A percentile compares a stretch with the other conserved stretches of the same genome.
These are phyloP conservation scores for Sugiyamaella paludigena DNA, from an alignment of 1,139 yeast species.

Conservation along the genomic window DNA sequence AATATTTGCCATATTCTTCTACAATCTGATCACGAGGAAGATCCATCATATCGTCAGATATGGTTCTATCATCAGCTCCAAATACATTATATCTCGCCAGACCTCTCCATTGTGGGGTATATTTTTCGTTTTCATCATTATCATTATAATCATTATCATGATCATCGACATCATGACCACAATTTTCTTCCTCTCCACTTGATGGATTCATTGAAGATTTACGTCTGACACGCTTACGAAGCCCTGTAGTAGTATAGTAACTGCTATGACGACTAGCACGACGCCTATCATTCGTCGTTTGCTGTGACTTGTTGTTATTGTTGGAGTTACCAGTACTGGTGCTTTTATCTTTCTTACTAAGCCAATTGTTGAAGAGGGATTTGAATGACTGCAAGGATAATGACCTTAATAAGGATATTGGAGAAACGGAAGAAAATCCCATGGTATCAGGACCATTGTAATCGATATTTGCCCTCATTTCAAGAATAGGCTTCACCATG, in stretches of 20 bases:
- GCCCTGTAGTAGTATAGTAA: too few species aligned
- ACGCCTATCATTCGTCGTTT: too few species aligned
- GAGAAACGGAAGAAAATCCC: slow-evolving; percentile 15
- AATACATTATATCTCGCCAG: slow-evolving; percentile 39
- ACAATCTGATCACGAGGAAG: slow-evolving; percentile 42
- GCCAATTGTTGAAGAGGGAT: too few species aligned
- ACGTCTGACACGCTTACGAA: too few species aligned
- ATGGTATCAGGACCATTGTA: slow-evolving; percentile 38
- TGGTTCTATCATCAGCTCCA: slow-evolving; percentile 12
- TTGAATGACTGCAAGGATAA: slow-evolving; percentile 3
- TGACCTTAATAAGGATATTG: slow-evolving; percentile 3
- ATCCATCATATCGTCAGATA: slow-evolving; percentile 8
- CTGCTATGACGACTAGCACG: too few species aligned
- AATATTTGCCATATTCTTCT: slow-evolving; percentile 79
- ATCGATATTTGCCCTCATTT: slow-evolving; percentile 67
- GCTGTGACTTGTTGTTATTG: too few species aligned
- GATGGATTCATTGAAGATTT: too few species aligned
- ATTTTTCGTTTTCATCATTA: not conserved
- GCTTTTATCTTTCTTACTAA: too few species aligned
- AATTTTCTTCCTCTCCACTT: too few species aligned
- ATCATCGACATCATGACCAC: not conserved
- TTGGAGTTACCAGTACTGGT: too few species aligned
- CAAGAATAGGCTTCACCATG: slow-evolving; percentile 53
- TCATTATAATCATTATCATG: slow-evolving; percentile 5
- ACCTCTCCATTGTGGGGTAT: slow-evolving; percentile 35